phyloP scores from a whole-genome alignment of 176 grass and related monocot species.

The Oryza australiensis region DNA sequence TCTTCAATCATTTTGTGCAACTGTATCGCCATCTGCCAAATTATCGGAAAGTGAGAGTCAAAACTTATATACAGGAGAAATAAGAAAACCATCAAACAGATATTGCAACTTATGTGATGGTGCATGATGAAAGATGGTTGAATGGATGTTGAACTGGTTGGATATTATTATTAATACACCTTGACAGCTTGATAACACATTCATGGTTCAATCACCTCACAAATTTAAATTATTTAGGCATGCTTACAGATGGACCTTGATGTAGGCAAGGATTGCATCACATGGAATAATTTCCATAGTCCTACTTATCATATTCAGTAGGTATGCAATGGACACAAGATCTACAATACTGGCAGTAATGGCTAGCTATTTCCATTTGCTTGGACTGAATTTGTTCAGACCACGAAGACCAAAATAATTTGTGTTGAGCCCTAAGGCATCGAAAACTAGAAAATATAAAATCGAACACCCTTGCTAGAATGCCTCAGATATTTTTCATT shows the following conservation, averaged over 20 bases:
- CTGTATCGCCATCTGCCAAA: constrained; percentile 62
- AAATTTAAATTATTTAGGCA: constrained; percentile 24
- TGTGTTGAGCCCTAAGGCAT: background rate
- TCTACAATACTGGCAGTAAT: background rate
- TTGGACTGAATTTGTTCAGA: constrained; percentile 1
- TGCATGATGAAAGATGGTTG: background rate
- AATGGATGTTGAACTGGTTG: background rate
- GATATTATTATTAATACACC: background rate
- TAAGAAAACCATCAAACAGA: constrained; percentile 6
- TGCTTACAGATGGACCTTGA: constrained; percentile 13
- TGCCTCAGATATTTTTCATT: background rate
- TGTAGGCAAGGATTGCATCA: background rate
- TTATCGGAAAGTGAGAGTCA: constrained; percentile 23
- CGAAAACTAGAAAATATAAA: background rate
- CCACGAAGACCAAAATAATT: background rate
- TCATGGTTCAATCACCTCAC: background rate
- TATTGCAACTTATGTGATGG: background rate
- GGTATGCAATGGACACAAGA: background rate
- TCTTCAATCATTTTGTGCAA: constrained; percentile 41
- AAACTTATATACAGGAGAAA: background rate
- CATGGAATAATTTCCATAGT: background rate
- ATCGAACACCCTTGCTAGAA: background rate
- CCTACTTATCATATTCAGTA: background rate
- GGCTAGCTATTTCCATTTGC: background rate
- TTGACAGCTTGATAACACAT: constrained; percentile 13